Base-by-base conservation (phyloP, 139 green algal genomes). In the Closterium sp. region DNA sequence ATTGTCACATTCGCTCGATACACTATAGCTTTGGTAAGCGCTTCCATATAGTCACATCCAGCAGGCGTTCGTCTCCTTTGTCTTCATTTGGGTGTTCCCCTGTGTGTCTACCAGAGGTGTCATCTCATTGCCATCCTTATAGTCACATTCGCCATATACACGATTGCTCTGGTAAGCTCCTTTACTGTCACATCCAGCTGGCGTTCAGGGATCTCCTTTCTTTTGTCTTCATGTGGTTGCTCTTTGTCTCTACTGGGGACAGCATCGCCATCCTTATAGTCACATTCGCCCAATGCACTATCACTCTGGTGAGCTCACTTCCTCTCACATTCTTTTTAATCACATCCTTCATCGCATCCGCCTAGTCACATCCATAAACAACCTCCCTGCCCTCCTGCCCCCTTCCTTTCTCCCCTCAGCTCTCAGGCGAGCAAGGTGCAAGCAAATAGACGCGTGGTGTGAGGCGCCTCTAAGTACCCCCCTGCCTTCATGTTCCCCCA, bases 1-100 rank as follows among this genome's bases (percentile, higher is more conserved):
- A 86, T 86, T 21, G 25, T 92, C 34, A 92, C 89, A 34, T 92
- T 92, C 32, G 89, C 89, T 6, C 83, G 89, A 86, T 92, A 92
- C 64, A 9, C 34, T 33, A 30, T 66, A 23, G 43, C 84, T 83
- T 88, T 64, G 43, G 89, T 91, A 35, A 88, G 89, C 84, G 5
- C 34, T n/a, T 30, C 28, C 64, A 83, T 83, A 83, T 83, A n/a
- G n/a, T n/a, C n/a, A n/a, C n/a, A n/a, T n/a, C n/a, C n/a, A n/a
- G n/a, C n/a, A n/a, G n/a, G n/a, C n/a, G n/a, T n/a, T n/a, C n/a
- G n/a, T n/a, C n/a, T n/a, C n/a, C n/a, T n/a, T n/a, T n/a, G n/a
- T n/a, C n/a, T n/a, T n/a, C n/a, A n/a, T n/a, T n/a, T n/a, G n/a
- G n/a, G n/a, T n/a, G n/a, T n/a, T n/a, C n/a, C n/a, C n/a, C n/a